phyloP scores from a whole-genome alignment of 1,284 basidiomycete genomes.

The Laetiporus sulphureus region DNA sequence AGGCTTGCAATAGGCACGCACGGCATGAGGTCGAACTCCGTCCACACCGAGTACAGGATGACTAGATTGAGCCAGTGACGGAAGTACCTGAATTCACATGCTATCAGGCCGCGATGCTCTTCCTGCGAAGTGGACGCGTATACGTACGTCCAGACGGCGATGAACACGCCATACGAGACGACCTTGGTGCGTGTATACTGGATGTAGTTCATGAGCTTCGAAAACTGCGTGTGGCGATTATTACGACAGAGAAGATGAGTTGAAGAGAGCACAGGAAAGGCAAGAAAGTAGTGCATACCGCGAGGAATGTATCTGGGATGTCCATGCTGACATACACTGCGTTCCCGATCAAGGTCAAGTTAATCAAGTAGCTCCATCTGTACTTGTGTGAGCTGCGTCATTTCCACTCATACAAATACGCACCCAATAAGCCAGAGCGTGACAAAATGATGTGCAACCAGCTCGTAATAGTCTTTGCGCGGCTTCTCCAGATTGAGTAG shows the following conservation, averaged over 20 bases:
- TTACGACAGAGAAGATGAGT: too few relatives aligned
- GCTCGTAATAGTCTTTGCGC: conserved; percentile 85
- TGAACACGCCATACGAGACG: conserved; percentile 62
- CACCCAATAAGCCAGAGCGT: conserved; percentile 93
- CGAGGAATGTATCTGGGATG: conserved; percentile 85
- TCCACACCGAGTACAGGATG: conserved; percentile 87
- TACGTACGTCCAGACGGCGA: conserved; percentile 78
- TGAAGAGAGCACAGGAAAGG: too few relatives aligned
- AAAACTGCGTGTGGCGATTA: conserved; percentile 40
- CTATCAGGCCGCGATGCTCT: not conserved
- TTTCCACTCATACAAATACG: conserved; percentile 14
- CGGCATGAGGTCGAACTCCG: conserved; percentile 77
- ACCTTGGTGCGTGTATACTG: conserved; percentile 60
- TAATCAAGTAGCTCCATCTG: conserved; percentile 85
- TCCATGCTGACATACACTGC: conserved; percentile 97
- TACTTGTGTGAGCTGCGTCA: not conserved
- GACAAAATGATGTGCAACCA: conserved; percentile 86
- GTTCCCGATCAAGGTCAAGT: conserved; percentile 86
- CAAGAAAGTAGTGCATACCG: too few relatives aligned
- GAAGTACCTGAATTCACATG: conserved; percentile 65
- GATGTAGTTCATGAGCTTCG: conserved; percentile 87
- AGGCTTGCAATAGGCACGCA: conserved; percentile 33
- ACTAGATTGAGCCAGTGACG: conserved; percentile 88
- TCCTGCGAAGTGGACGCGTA: not conserved
- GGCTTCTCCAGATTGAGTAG: conserved; percentile 87